Base-by-base conservation (phyloP, 192 early-diverging fungal species). In the Coemansia guatemalensis region DNA sequence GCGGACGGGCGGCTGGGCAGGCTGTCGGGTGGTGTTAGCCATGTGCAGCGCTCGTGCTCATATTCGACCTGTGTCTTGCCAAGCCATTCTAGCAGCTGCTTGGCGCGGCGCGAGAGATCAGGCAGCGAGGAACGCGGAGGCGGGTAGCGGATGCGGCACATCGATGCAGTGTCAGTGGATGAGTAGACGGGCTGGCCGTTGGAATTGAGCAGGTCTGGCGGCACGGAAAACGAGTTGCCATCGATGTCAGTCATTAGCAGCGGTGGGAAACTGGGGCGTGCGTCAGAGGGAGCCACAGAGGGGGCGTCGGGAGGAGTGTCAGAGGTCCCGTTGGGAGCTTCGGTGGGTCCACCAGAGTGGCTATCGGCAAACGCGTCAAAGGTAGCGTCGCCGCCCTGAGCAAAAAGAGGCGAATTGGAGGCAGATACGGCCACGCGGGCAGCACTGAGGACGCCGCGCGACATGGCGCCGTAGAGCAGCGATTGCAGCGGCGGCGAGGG, bases 71-170 rank as follows among this genome's bases (percentile, higher is more conserved):
- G 78, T 3, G 69, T 69, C 49, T 75, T 81, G 39, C 78, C 78
- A 62, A 81, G 65, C 78, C 78, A 81, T 48, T 81, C 78, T 14
- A 81, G 66, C 48, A 81, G 55, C 73, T 81, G 73, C 73, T 81
- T 81, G 0, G 78, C 78, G 27, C 78, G 72, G 11, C 78, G 68
- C 48, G 30, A 66, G 8, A 81, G 73, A 50, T 81, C 78, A 17
- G 58, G 24, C 24, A 81, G 25, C 41, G 65, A 72, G 51, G 78
- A 56, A 33, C 44, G 53, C 56, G 51, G 41, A 48, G 74, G 73
- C 56, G 78, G 78, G 41, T 81, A 81, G 32, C 69, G 68, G 49
- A 81, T 81, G 35, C 60, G 58, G 65, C 78, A 81, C 73, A 72
- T 75, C n/a, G 78, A 68, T 17, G 69, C 76, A 0, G 58, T 3